Conservation (phyloP, 192 early-diverging fungal genomes). For the Backusella tuberculispora region DNA sequence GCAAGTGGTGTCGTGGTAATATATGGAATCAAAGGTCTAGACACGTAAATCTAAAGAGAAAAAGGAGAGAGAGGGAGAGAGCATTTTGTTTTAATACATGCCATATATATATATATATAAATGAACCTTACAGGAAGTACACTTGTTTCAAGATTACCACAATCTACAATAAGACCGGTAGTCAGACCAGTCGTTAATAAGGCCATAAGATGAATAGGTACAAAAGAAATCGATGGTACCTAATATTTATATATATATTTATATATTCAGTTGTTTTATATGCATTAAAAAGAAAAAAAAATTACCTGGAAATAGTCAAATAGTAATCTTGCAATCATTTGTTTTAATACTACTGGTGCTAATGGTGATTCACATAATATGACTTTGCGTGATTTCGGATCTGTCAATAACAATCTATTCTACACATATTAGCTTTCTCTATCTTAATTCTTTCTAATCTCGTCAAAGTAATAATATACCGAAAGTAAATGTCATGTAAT, state of each 20-base stretch:
- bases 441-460: neutral
- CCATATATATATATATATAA: neutral
- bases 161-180: constrained; percentile 87
- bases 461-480: constrained; percentile 38
- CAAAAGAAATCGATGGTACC: constrained; percentile 81
- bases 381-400: constrained; percentile 84
- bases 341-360: constrained; percentile 68
- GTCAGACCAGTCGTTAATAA: constrained; percentile 75
- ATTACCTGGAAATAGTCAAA: constrained; percentile 74
- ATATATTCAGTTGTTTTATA: neutral
- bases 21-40: constrained; percentile 67
- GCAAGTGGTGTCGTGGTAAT: constrained; percentile 68
- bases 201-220: constrained; percentile 70
- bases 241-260: constrained; percentile 27
- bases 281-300: neutral
- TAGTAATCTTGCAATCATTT: constrained; percentile 70
- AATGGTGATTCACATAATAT: constrained; percentile 78
- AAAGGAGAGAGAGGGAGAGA: too few relatives aligned
- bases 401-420: constrained; percentile 69
- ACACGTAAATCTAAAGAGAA: constrained; percentile 64
- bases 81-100: neutral
- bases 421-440: constrained; percentile 13
- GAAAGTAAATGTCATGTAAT: constrained; percentile 55
- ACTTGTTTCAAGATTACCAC: constrained; percentile 75
- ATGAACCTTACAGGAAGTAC: constrained; percentile 73